phyloP scores from a whole-genome alignment of 257 asterid genomes.

The Leptodermis oblonga region DNA sequence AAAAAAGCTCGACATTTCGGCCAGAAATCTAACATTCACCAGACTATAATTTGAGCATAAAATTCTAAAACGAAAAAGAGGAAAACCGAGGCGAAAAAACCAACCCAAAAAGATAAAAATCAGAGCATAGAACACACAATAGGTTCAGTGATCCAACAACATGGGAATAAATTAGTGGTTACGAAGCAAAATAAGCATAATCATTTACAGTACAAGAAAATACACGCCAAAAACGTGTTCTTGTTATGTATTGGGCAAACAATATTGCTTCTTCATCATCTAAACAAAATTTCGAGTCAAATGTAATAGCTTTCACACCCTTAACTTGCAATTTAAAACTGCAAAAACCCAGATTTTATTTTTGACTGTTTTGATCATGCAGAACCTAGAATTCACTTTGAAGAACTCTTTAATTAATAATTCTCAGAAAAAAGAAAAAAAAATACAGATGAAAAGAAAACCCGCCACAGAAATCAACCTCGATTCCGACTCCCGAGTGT shows the following conservation, averaged over 20 bases:
- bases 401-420: too few relatives aligned
- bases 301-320: not conserved
- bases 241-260: not conserved
- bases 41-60: not conserved
- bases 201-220: not conserved
- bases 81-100: not conserved
- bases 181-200: not conserved
- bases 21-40: not conserved
- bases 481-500: too few relatives aligned
- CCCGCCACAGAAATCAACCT: not conserved
- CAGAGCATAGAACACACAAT: not conserved
- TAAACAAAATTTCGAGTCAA: not conserved
- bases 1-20: conserved; percentile 53
- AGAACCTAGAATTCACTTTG: not conserved
- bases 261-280: not conserved
- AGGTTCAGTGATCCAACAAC: not conserved
- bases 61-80: not conserved
- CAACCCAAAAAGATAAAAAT: not conserved
- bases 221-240: not conserved
- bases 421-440: too few relatives aligned
- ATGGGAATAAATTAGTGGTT: not conserved
- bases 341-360: not conserved
- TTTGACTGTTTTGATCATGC: not conserved
- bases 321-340: too few relatives aligned
- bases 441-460: too few relatives aligned